Percentiles rank a stretch among this genome's conserved stretches.
phyloP scores from a whole-genome alignment of 306 rosid species.

The Glycine soja region DNA sequence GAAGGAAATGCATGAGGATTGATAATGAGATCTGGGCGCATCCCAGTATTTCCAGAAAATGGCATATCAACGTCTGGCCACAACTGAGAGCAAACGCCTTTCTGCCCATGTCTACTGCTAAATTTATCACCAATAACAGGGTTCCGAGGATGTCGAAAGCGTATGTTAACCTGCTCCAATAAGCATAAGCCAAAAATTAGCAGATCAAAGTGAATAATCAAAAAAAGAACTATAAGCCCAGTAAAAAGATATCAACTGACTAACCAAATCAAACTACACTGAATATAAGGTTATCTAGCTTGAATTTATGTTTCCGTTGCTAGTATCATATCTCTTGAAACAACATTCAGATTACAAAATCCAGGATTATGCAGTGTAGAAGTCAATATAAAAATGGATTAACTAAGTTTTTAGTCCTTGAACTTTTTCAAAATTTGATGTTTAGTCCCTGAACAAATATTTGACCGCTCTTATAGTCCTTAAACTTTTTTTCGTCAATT shows the following conservation, averaged over 20 bases:
- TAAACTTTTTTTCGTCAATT: no score
- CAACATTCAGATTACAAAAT: background rate
- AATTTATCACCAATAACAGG: slow-evolving; percentile 96
- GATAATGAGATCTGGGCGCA: slow-evolving; percentile 99
- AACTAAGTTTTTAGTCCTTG: no score
- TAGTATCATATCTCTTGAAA: background rate
- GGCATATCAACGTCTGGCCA: slow-evolving; percentile 99
- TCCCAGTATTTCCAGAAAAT: slow-evolving; percentile 87
- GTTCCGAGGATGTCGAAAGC: slow-evolving; percentile 92
- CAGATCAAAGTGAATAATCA: slow-evolving; percentile 14
- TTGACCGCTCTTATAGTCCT: no score
- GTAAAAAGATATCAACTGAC: slow-evolving; percentile 3
- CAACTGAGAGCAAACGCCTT: slow-evolving; percentile 99
- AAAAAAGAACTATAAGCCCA: slow-evolving; percentile 22
- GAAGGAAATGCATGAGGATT: slow-evolving; percentile 99
- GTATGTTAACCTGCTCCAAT: slow-evolving; percentile 76
- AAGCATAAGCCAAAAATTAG: slow-evolving; percentile 12
- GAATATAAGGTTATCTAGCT: slow-evolving; percentile 1
- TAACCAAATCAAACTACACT: slow-evolving; percentile 1
- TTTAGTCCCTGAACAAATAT: no score
- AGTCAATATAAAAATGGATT: background rate
- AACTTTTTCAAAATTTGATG: no score
- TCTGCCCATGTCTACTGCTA: slow-evolving; percentile 98
- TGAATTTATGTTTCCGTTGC: background rate
- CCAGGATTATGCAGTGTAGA: slow-evolving; percentile 5